These are phyloP conservation scores for Lentinus tigrinus DNA, from an alignment of 768 basidiomycete species.

Conservation along the genomic window DNA sequence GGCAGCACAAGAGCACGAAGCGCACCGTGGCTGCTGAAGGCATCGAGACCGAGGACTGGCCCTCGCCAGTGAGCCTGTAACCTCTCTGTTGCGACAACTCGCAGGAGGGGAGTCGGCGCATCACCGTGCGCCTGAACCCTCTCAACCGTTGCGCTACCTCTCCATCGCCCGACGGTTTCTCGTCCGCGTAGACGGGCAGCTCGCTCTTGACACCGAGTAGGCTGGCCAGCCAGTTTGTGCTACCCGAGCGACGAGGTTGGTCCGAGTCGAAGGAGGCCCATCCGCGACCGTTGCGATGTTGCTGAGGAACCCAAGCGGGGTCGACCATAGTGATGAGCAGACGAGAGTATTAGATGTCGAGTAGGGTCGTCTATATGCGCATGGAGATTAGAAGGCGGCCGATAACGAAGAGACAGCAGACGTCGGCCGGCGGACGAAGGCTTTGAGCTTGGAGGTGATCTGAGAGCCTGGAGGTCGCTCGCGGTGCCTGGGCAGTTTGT, in stretches of 20 bases:
- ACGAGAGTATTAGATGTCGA: constrained; percentile 4
- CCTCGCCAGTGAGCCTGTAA: constrained; percentile 5
- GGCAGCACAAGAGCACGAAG: constrained; percentile 79
- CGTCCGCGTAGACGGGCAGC: constrained; percentile 12
- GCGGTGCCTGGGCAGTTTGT: neutral
- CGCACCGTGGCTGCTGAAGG: constrained; percentile 35
- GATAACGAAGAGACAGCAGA: constrained; percentile 5
- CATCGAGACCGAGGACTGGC: neutral
- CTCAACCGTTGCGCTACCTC: constrained; percentile 10
- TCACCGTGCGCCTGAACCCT: constrained; percentile 16
- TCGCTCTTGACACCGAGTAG: constrained; percentile 10
- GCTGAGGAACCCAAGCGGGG: constrained; percentile 12
- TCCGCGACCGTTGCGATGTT: constrained; percentile 6
- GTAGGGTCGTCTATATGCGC: constrained; percentile 12
- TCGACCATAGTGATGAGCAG: constrained; percentile 13
- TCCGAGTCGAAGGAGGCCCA: constrained; percentile 12
- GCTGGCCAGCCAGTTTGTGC: constrained; percentile 23
- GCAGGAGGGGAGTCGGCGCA: constrained; percentile 13
- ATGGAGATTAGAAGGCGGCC: constrained; percentile 16
- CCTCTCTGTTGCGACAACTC: constrained; percentile 11
- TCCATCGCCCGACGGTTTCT: constrained; percentile 18
- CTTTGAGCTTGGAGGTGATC: neutral
- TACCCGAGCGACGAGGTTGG: constrained; percentile 4
- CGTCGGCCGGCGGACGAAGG: constrained; percentile 3
- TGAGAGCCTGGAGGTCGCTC: neutral